Evolutionary conservation across 768 basidiomycete species (phyloP), one percentile per base, ranked within the genome.

Genomic region (Peribolospora baueri): DNA sequence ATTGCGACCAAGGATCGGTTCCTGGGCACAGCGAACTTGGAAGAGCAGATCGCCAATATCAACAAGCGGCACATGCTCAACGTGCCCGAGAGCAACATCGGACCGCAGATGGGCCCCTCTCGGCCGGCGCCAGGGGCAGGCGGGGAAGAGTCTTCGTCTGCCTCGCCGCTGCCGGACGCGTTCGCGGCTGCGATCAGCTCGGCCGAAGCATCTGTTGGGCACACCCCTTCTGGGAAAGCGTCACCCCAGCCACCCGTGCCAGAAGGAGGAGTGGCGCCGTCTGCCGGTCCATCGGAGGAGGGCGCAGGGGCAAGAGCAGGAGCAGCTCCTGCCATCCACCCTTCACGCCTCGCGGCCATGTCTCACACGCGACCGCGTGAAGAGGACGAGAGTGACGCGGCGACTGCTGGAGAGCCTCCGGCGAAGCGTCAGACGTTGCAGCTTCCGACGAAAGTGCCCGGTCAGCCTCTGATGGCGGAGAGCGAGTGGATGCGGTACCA

Each of bases 1-100:
- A 81, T 81, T 51, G 79, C 78, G 61, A 93, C 87, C 1, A 72
- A 88, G 64, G 84, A 88, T 74, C 86, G 86, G 65, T 98, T 81
- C 72, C 88, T 25, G 25, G 25, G 25, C 25, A 25, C 25, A 25
- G 25, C 25, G 25, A 25, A 25, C 25, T 25, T 25, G 25, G 25
- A 25, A 25, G 25, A 88, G 51, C 80, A 78, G 11, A 81, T 82
- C 59, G 87, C 84, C 72, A 90, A 87, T 66, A 80, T 97, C 66
- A 87, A 95, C 70, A 88, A 95, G 64, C 93, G 25, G 1, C 25
- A 25, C 25, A 25, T 25, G 25, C 25, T 25, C 25, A 25, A 25
- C 25, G 25, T 25, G 25, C 25, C 25, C 25, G 25, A 25, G 25
- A 25, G 25, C 25, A 25, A 25, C 25, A 25, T 25, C 25, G 25